Conservation (phyloP, 1,284 basidiomycete genomes). For the Gomphus bonarii region DNA sequence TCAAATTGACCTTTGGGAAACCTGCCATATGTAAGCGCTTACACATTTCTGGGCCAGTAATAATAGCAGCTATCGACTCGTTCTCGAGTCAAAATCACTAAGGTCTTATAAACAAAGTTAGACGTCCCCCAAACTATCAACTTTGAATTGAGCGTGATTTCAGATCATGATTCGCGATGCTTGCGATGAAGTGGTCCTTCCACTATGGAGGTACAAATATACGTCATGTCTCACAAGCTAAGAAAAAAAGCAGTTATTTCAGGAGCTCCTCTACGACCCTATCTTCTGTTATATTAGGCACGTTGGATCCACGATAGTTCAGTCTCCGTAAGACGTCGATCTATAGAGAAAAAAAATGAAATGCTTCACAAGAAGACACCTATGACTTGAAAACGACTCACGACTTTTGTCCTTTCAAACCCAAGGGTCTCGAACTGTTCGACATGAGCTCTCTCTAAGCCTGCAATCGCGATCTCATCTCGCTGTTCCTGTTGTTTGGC, state of each 20-base stretch:
- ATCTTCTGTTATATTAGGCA: conserved; percentile 48
- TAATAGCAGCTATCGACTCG: too few species aligned
- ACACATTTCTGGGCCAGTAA: too few species aligned
- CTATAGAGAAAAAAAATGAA: conserved; percentile 28
- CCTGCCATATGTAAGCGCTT: too few species aligned
- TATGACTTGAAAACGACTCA: conserved; percentile 30
- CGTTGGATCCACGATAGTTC: conserved; percentile 83
- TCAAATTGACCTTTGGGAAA: too few species aligned
- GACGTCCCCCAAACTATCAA: too few species aligned
- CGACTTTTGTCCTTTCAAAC: conserved; percentile 67
- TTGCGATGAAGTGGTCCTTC: not conserved
- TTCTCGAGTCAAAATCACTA: too few species aligned
- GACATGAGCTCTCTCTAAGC: conserved; percentile 62
- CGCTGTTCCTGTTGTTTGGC: conserved; percentile 15
- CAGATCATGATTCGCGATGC: not conserved
- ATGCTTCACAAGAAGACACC: not conserved
- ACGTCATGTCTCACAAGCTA: not conserved
- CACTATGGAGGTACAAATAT: not conserved
- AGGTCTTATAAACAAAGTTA: too few species aligned
- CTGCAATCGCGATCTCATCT: conserved; percentile 68
- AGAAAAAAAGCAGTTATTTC: conserved; percentile 26
- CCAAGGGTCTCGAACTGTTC: conserved; percentile 65
- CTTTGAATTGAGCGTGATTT: too few species aligned
- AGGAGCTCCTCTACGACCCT: conserved; percentile 48
- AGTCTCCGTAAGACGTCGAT: conserved; percentile 79